phyloP scores from a whole-genome alignment of 1,284 basidiomycete species.

The Rhodotorula sp. region DNA sequence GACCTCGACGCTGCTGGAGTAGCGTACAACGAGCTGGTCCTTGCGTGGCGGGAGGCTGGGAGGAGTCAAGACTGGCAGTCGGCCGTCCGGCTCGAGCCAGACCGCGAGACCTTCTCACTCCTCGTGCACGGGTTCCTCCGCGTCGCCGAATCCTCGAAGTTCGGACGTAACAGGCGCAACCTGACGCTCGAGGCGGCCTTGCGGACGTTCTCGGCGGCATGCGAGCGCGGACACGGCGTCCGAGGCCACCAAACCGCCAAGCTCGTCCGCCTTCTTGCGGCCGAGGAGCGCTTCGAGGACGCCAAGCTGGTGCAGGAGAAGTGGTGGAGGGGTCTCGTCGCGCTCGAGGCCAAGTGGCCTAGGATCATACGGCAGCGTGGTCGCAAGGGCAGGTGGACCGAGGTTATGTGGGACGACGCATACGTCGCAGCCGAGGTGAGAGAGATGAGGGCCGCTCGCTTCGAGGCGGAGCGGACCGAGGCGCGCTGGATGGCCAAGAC shows the following conservation, averaged over 20 bases:
- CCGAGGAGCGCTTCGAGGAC: conserved; percentile 20
- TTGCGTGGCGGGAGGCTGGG: background rate
- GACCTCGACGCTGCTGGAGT: conserved; percentile 30
- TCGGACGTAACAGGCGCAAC: background rate
- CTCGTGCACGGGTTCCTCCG: conserved; percentile 30
- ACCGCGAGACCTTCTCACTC: conserved; percentile 33
- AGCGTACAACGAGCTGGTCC: conserved; percentile 27
- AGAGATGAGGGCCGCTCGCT: conserved; percentile 20
- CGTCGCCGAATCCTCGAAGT: conserved; percentile 4
- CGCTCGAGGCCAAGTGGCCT: background rate
- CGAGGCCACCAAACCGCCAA: conserved; percentile 4
- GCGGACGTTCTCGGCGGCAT: conserved; percentile 16
- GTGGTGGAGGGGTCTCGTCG: conserved; percentile 28
- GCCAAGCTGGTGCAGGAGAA: conserved; percentile 24
- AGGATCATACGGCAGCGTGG: background rate
- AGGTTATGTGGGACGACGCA: conserved; percentile 7
- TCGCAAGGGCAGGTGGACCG: background rate
- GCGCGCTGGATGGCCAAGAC: background rate
- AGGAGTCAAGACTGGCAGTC: background rate
- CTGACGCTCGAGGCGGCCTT: conserved; percentile 18
- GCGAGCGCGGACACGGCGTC: background rate
- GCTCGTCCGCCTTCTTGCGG: conserved; percentile 14
- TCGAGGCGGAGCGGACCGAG: conserved; percentile 8
- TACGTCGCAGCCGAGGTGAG: conserved; percentile 8
- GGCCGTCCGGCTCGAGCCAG: background rate